Base-by-base conservation (phyloP, 108 stramenopile species). In the Nannochloropsis gaditana region DNA sequence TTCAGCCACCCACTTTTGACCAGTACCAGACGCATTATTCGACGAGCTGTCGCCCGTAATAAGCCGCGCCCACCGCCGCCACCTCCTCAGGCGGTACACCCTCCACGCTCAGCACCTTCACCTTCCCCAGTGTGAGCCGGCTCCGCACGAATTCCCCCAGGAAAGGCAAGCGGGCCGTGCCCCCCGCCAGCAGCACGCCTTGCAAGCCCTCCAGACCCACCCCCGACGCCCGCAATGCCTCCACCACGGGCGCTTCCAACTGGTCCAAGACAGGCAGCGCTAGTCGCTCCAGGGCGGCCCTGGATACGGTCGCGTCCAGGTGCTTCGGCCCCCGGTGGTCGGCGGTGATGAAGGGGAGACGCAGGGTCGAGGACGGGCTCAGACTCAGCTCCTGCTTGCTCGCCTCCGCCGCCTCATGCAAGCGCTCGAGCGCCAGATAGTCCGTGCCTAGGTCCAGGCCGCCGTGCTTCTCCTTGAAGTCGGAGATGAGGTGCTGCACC, bases 361-460 rank as follows among this genome's bases (percentile, higher is more conserved):
- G 80, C n/a, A 85, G 17, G 17, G 5, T 85, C 44, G 84, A 73
- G 2, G 79, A 10, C 80, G 17, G 41, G 2, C 41, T 45, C n/a
- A 19, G 31, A 21, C 81, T 82, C 41, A 85, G 79, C 81, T 85
- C 81, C 21, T 50, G 21, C 42, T 85, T 85, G 10, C 79, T 45
- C 43, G 80, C 44, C 81, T 85, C 84, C 5, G 81, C 84, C 45
- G 84, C 84, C n/a, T 85, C 84, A 85, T 85, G 80, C 80, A 85
- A 42, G 11, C 84, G 84, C 31, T 45, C 21, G 79, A 82, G 41
- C 41, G 84, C 45, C 84, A 85, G 21, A 9, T 15, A 41, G 41
- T 85, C 84, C 21, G 17, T 44, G 11, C 45, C 41, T 6, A 85
- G 0, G 21, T 85, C 44, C 41, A 79, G n/a, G 42, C 84, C 84